Evolutionary conservation across 306 rosid species (phyloP).

Genomic region (Citrullus colocynthis): DNA sequence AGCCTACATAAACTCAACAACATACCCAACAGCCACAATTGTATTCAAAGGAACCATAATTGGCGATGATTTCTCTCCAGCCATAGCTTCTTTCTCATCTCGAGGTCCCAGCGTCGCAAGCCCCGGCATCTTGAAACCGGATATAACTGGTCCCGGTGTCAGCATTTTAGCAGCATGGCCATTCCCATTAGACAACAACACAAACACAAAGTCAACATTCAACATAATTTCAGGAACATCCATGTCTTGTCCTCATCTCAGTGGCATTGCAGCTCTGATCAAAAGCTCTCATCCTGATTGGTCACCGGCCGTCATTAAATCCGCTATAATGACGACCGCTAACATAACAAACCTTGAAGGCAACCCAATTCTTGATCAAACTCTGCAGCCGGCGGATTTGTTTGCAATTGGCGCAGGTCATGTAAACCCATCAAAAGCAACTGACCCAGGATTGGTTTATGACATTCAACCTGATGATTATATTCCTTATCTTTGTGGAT

Average conservation of each 20-base stretch:
- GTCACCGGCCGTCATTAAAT: constrained; percentile 16
- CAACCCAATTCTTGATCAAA: constrained; percentile 4
- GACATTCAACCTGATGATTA: constrained; percentile 12
- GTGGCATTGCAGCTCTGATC: constrained; percentile 13
- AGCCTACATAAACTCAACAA: constrained; percentile 9
- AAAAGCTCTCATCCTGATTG: constrained; percentile 8
- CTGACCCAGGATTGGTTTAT: constrained; percentile 9
- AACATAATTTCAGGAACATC: constrained; percentile 12
- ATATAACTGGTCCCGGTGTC: constrained; percentile 10
- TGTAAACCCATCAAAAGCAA: constrained; percentile 8
- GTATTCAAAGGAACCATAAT: constrained; percentile 6
- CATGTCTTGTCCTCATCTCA: constrained; percentile 14
- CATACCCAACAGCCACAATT: constrained; percentile 1
- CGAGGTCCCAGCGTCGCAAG: constrained; percentile 8
- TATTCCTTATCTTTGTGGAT: constrained; percentile 13
- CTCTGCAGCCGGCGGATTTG: neutral
- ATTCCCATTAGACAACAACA: constrained; percentile 8
- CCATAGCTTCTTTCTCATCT: constrained; percentile 11
- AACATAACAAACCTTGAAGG: neutral
- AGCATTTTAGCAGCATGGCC: constrained; percentile 18
- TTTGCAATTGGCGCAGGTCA: constrained; percentile 8
- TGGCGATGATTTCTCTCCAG: neutral
- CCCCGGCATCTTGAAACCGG: constrained; percentile 10
- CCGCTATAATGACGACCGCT: constrained; percentile 9
- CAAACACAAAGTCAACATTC: constrained; percentile 1